Conservation (phyloP, 148 eudicot species). For the Cornus controversa region DNA sequence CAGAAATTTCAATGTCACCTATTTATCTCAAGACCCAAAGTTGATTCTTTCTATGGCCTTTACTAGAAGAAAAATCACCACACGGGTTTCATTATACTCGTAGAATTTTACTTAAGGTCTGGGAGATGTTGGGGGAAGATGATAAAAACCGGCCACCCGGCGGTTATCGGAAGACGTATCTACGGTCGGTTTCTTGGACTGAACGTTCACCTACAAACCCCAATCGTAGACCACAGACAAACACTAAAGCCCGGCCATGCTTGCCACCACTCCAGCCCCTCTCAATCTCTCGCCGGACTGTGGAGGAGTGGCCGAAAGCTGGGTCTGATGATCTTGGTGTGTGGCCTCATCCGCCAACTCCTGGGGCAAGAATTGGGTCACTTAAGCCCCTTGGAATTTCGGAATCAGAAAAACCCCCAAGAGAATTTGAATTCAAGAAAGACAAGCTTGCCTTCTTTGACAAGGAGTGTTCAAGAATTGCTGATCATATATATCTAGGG, state of each 20-base stretch:
- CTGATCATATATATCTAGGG: slow-evolving; percentile 83
- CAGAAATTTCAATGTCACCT: slow-evolving; percentile 9
- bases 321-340: slow-evolving; percentile 95
- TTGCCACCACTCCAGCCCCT: slow-evolving; percentile 84
- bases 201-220: slow-evolving; percentile 62
- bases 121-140: slow-evolving; percentile 53
- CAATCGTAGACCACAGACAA: slow-evolving; percentile 44
- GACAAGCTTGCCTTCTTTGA: slow-evolving; percentile 85
- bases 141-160: slow-evolving; percentile 35
- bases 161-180: slow-evolving; percentile 38
- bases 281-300: slow-evolving; percentile 51
- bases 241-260: slow-evolving; percentile 54
- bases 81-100: slow-evolving; percentile 26
- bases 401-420: slow-evolving; percentile 14
- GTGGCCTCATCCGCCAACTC: slow-evolving; percentile 83
- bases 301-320: slow-evolving; percentile 90
- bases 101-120: slow-evolving; percentile 9
- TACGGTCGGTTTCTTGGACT: slow-evolving; percentile 74
- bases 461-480: slow-evolving; percentile 82
- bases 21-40: slow-evolving; percentile 10
- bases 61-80: slow-evolving; percentile 38
- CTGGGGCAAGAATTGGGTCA: slow-evolving; percentile 53
- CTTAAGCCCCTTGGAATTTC: slow-evolving; percentile 17
- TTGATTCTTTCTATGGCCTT: slow-evolving; percentile 18
- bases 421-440: slow-evolving; percentile 62